Base-by-base conservation (phyloP, 2,329 filamentous ascomycete genomes). In the Colletotrichum somersetense region DNA sequence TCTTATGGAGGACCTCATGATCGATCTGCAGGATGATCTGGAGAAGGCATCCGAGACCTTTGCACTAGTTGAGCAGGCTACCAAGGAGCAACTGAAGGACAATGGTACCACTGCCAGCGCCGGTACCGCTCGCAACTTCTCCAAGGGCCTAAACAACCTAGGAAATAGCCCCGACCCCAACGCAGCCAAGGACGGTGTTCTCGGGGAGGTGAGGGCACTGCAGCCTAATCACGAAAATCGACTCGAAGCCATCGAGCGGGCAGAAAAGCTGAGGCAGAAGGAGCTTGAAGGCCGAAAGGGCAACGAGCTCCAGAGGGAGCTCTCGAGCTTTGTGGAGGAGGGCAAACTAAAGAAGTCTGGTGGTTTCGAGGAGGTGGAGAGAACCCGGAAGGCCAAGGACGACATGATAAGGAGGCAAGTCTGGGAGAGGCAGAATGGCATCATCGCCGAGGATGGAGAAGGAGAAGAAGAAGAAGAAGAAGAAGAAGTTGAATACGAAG, bases 31-130 rank as follows among this genome's bases (percentile, higher is more conserved):
- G 78, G 95, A 98, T 78, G 96, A 99, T 83, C 86, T 99, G 58
- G 95, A 98, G 80, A 98, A 98, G 84, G 95, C 96, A 1, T 91
- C 91, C 0, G 93, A 97, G 81, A 98, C 96, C 0, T 97, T 99
- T 79, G 93, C 94, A 33, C 89, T 99, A 0, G 96, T 99, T 20
- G 96, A 99, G 82, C 93, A 98, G 83, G 96, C 96, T 11, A 98
- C 95, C n/a, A 97, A 97, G 83, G 95, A 98, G 83, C 96, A 99
- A 80, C 93, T 97, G 82, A 94, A 97, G 80, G 92, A 92, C 72
- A 88, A 85, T 59, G 88, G 89, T 62, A 88, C 88, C 7, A 82
- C 83, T 5, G 81, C 81, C 50, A 85, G 86, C 61, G 83, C 84
- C 14, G 85, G 83, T 57, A 86, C 86, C 6, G 89, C 89, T 23